These are phyloP conservation scores for Metschnikowia lachancei DNA, from an alignment of 805 yeast genomes.

Conservation along the genomic window DNA sequence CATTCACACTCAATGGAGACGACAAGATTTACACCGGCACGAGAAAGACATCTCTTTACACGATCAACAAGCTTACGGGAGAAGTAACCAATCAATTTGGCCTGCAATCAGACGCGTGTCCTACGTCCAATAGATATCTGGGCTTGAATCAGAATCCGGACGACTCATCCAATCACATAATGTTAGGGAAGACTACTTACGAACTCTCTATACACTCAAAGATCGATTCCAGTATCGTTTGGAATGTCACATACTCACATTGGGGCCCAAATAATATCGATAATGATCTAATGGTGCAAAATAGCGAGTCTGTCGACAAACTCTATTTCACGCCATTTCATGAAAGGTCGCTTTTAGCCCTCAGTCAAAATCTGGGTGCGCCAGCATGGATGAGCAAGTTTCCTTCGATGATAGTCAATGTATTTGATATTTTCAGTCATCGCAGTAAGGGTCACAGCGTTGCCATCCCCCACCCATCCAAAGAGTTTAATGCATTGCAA, in stretches of 20 bases:
- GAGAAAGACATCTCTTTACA: constrained; percentile 69
- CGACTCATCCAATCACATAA: constrained; percentile 37
- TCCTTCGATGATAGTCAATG: constrained; percentile 69
- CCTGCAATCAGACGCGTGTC: constrained; percentile 26
- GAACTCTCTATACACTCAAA: constrained; percentile 75
- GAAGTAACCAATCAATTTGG: constrained; percentile 71
- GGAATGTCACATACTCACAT: constrained; percentile 82
- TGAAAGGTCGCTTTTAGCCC: constrained; percentile 74
- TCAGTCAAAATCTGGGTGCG: constrained; percentile 62
- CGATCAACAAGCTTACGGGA: constrained; percentile 73
- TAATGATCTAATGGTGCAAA: constrained; percentile 48
- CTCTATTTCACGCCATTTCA: constrained; percentile 81
- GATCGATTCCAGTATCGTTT: constrained; percentile 52
- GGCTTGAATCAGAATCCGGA: constrained; percentile 1
- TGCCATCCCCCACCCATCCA: constrained; percentile 68
- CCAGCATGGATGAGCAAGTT: constrained; percentile 78
- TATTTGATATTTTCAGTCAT: constrained; percentile 67
- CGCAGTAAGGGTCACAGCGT: constrained; percentile 36
- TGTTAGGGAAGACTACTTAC: constrained; percentile 70
- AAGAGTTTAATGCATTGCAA: constrained; percentile 36
- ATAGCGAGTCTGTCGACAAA: constrained; percentile 60
- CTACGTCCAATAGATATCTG: constrained; percentile 31
- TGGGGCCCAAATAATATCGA: constrained; percentile 94
- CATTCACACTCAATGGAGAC: constrained; percentile 71
- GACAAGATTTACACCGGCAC: constrained; percentile 88